These are phyloP conservation scores for Calonectria crousiana DNA, from an alignment of 2,329 filamentous ascomycete genomes.

Conservation along the genomic window DNA sequence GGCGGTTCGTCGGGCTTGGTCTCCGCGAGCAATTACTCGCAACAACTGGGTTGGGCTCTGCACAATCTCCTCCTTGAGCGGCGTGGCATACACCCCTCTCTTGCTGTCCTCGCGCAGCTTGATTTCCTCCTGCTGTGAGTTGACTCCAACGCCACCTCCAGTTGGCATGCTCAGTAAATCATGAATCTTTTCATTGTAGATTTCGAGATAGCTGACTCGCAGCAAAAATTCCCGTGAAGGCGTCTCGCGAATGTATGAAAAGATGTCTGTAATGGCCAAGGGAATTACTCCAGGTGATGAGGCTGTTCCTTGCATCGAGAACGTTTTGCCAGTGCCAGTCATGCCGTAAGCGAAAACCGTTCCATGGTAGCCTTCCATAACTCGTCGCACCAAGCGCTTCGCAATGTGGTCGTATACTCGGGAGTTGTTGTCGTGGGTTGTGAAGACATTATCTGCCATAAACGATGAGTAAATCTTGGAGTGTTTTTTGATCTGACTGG, in stretches of 20 bases:
- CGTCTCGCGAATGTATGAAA: slow-evolving; percentile 98
- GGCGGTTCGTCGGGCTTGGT: slow-evolving; percentile 88
- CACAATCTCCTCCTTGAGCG: slow-evolving; percentile 97
- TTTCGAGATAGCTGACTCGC: slow-evolving; percentile 97
- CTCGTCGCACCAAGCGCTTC: slow-evolving; percentile 91
- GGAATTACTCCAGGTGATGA: slow-evolving; percentile 97
- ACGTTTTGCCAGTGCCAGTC: slow-evolving; percentile 99
- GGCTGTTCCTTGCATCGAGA: slow-evolving; percentile 98
- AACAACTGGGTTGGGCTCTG: slow-evolving; percentile 96
- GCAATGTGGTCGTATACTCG: slow-evolving; percentile 95
- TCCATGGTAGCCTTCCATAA: slow-evolving; percentile 99
- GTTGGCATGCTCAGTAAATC: slow-evolving; percentile 86
- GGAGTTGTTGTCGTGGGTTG: slow-evolving; percentile 92
- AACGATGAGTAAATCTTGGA: slow-evolving; percentile 31
- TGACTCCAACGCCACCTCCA: slow-evolving; percentile 65
- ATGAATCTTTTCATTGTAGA: slow-evolving; percentile 98
- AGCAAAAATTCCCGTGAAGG: slow-evolving; percentile 94
- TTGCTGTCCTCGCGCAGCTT: slow-evolving; percentile 97
- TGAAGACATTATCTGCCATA: slow-evolving; percentile 90
- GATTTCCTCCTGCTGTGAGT: slow-evolving; percentile 85
- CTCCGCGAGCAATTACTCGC: slow-evolving; percentile 93
- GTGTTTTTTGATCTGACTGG: not conserved
- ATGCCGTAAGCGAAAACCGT: slow-evolving; percentile 99
- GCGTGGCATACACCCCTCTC: slow-evolving; percentile 94
- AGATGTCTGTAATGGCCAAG: slow-evolving; percentile 97